Evolutionary conservation across 164 flowering plant genomes (phyloP).

Genomic region (Aristolochia contorta): DNA sequence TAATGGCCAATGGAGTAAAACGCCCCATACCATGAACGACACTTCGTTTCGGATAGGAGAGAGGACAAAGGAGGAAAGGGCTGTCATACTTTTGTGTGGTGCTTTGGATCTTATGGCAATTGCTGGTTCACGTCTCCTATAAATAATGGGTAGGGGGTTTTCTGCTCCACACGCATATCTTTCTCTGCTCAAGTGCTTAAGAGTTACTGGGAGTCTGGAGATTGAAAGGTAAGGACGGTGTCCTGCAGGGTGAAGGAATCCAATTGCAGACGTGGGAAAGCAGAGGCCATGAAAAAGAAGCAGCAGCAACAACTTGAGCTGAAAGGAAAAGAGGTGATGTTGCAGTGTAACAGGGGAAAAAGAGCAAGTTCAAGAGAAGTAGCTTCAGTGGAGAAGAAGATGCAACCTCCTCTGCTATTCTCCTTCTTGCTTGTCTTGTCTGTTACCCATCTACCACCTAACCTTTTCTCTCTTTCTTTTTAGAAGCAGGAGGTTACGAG

Average conservation of each 20-base stretch:
- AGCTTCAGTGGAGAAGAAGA: slow-evolving; percentile 53
- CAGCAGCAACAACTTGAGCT: slow-evolving; percentile 9
- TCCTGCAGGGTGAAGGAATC: slow-evolving; percentile 49
- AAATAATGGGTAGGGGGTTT: neutral
- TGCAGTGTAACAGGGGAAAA: slow-evolving; percentile 57
- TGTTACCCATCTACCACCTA: slow-evolving; percentile 29
- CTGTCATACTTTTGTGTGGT: too few relatives aligned
- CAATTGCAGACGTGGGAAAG: slow-evolving; percentile 30
- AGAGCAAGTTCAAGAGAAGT: slow-evolving; percentile 70
- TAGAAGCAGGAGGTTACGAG: neutral
- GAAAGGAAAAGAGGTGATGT: slow-evolving; percentile 16
- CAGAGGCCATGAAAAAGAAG: slow-evolving; percentile 15
- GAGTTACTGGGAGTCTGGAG: neutral
- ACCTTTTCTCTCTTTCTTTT: neutral
- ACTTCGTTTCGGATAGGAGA: too few relatives aligned
- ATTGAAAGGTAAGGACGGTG: slow-evolving; percentile 28
- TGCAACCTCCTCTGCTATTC: slow-evolving; percentile 68
- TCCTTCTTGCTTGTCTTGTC: slow-evolving; percentile 76
- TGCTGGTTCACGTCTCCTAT: neutral
- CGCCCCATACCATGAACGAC: too few relatives aligned
- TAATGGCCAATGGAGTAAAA: too few relatives aligned
- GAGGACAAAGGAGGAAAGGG: too few relatives aligned
- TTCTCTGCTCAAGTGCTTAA: too few relatives aligned
- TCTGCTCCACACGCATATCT: neutral
- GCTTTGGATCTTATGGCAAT: neutral